Conservation (phyloP, 176 grass and related monocot genomes). For the Lolium rigidum region DNA sequence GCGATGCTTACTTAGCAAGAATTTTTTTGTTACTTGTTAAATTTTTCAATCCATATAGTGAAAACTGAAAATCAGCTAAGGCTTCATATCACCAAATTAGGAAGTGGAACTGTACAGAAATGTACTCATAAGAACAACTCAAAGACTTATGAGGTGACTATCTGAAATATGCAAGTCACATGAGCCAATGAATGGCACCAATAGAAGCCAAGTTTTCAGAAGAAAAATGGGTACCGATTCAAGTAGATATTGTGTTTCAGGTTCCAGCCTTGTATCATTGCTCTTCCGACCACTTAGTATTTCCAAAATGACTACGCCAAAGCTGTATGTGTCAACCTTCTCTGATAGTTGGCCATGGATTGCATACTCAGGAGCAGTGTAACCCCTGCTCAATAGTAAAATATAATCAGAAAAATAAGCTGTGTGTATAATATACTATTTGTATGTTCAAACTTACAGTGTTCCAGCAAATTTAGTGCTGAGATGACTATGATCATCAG, state of each 20-base stretch:
- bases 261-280: conserved; percentile 74
- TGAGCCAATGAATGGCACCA: conserved; percentile 19
- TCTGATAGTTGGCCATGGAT: conserved; percentile 82
- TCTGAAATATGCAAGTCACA: conserved; percentile 28
- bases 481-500: conserved; percentile 81
- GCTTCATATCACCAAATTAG: conserved; percentile 17
- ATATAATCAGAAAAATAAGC: conserved; percentile 23
- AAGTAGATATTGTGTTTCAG: conserved; percentile 73
- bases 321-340: conserved; percentile 89
- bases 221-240: conserved; percentile 72
- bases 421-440: conserved; percentile 21
- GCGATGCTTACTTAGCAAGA: conserved; percentile 4
- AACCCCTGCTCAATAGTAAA: conserved; percentile 64
- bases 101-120: background rate
- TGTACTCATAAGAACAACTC: background rate
- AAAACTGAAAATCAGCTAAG: conserved; percentile 27
- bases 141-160: conserved; percentile 17
- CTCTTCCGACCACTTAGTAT: conserved; percentile 83
- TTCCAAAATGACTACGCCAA: conserved; percentile 78
- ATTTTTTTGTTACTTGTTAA: conserved; percentile 30
- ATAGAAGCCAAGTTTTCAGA: conserved; percentile 32
- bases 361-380: conserved; percentile 90
- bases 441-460: conserved; percentile 59
- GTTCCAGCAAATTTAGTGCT: conserved; percentile 92
- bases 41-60: conserved; percentile 15